A percentile compares a stretch with the other conserved stretches of the same genome.
Conservation (phyloP, 1,284 basidiomycete genomes). For the Naganishia sp. region DNA sequence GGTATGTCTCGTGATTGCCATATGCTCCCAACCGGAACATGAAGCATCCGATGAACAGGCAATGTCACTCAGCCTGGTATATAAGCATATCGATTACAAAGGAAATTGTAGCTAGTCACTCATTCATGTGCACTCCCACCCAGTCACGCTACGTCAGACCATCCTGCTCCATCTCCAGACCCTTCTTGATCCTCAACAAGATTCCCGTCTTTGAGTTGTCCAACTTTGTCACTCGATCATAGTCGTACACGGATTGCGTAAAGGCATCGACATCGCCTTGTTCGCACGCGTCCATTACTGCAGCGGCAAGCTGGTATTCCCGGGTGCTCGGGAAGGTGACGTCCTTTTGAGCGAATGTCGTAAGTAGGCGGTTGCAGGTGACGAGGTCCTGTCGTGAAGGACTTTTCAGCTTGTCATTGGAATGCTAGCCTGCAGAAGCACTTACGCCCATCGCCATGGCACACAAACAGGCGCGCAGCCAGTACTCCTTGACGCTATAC, state of each 20-base stretch:
- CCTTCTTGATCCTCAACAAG: constrained; percentile 81
- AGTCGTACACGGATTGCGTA: constrained; percentile 70
- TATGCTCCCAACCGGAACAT: no score
- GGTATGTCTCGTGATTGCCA: no score
- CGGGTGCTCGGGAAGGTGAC: constrained; percentile 79
- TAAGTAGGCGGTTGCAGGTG: constrained; percentile 75
- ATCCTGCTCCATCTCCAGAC: constrained; percentile 64
- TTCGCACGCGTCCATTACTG: constrained; percentile 76
- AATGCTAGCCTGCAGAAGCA: constrained; percentile 32
- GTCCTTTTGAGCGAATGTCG: constrained; percentile 71
- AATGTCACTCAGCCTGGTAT: background rate
- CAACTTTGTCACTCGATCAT: constrained; percentile 82
- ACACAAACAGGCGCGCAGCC: constrained; percentile 84
- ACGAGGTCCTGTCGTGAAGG: constrained; percentile 68
- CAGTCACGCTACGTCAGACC: constrained; percentile 49
- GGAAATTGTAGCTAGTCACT: no score
- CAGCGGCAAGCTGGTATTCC: constrained; percentile 81
- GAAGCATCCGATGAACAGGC: no score
- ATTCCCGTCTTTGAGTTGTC: constrained; percentile 94
- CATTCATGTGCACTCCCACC: background rate
- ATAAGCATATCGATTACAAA: background rate
- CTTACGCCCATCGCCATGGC: constrained; percentile 83
- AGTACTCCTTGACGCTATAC: constrained; percentile 98
- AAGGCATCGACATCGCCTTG: constrained; percentile 75
- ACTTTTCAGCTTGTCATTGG: constrained; percentile 6